Evolutionary conservation across 768 basidiomycete genomes (phyloP).

Genomic region (Naematelia encephala): DNA sequence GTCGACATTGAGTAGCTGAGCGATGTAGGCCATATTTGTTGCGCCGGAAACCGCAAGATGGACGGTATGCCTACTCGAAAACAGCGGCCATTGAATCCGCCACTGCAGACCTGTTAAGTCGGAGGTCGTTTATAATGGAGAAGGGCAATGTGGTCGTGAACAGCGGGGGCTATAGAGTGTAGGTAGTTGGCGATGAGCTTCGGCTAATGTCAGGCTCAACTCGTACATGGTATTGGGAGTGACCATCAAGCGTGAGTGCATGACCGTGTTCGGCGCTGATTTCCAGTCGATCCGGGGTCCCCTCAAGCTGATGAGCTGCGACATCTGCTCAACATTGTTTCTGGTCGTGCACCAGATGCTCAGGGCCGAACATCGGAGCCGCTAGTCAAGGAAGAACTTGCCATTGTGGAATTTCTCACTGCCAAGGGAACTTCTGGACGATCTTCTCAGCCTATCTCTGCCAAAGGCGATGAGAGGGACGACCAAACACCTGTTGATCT

Average conservation of each 20-base stretch:
- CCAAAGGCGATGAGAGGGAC: slow-evolving; percentile 13
- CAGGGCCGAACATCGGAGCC: slow-evolving; percentile 49
- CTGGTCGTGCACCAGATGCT: slow-evolving; percentile 48
- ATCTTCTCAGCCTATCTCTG: slow-evolving; percentile 23
- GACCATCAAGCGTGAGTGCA: slow-evolving; percentile 47
- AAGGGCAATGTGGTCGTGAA: slow-evolving; percentile 50
- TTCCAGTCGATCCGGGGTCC: slow-evolving; percentile 47
- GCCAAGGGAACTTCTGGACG: slow-evolving; percentile 24
- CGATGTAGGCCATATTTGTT: slow-evolving; percentile 47
- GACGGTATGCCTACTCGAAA: slow-evolving; percentile 48
- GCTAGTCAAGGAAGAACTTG: slow-evolving; percentile 51
- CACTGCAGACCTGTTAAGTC: slow-evolving; percentile 49
- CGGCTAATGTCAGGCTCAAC: slow-evolving; percentile 33
- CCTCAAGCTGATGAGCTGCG: slow-evolving; percentile 49
- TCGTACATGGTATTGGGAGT: slow-evolving; percentile 51
- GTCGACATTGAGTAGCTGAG: slow-evolving; percentile 1
- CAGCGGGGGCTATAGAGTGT: slow-evolving; percentile 50
- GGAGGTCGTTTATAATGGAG: slow-evolving; percentile 50
- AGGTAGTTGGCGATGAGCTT: slow-evolving; percentile 7
- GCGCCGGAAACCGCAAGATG: slow-evolving; percentile 43
- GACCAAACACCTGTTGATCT: slow-evolving; percentile 44
- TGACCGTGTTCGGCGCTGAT: slow-evolving; percentile 6
- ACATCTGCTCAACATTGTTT: slow-evolving; percentile 47
- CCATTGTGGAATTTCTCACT: slow-evolving; percentile 52
- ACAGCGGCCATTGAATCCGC: slow-evolving; percentile 52